Conservation (phyloP, 2,329 filamentous ascomycete genomes). For the Plenodomus biglobosus region DNA sequence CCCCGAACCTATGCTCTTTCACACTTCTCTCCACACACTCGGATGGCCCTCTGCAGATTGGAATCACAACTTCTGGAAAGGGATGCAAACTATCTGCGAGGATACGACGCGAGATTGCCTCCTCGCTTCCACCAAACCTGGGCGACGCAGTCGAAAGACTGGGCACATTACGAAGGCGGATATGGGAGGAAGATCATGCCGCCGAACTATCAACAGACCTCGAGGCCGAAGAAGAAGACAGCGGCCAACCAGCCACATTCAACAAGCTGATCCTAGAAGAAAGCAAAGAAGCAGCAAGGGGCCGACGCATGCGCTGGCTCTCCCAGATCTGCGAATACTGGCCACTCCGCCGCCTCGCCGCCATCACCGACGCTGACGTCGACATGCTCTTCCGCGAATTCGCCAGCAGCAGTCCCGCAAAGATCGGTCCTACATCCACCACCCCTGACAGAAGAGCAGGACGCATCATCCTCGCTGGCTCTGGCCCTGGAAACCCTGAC, state of each 20-base stretch:
- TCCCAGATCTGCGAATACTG: conserved; percentile 98
- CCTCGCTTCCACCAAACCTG: conserved; percentile 72
- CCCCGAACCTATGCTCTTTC: conserved; percentile 84
- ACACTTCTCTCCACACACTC: conserved; percentile 84
- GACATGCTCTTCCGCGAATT: conserved; percentile 76
- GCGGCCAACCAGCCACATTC: conserved; percentile 77
- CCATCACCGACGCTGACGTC: conserved; percentile 78
- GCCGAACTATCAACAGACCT: conserved; percentile 50
- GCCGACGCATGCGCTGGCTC: conserved; percentile 85
- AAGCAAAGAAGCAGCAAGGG: conserved; percentile 73
- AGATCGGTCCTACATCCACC: conserved; percentile 25
- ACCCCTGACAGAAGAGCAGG: conserved; percentile 52
- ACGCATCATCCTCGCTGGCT: conserved; percentile 83
- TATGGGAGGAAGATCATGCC: conserved; percentile 54
- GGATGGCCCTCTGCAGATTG: conserved; percentile 90
- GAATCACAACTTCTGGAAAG: conserved; percentile 91
- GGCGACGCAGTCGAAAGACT: conserved; percentile 76
- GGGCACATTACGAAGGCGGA: conserved; percentile 56
- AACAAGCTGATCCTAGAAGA: conserved; percentile 78
- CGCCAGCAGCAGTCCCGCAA: conserved; percentile 44
- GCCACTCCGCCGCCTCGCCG: conserved; percentile 80
- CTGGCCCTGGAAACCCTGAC: conserved; percentile 89
- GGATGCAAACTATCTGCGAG: conserved; percentile 92
- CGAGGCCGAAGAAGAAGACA: conserved; percentile 60
- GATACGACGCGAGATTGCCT: conserved; percentile 83